Percentiles rank a stretch among this genome's conserved stretches.
These are phyloP conservation scores for Aspergillus brasiliensis DNA, from an alignment of 2,329 filamentous ascomycete genomes.

Conservation along the genomic window DNA sequence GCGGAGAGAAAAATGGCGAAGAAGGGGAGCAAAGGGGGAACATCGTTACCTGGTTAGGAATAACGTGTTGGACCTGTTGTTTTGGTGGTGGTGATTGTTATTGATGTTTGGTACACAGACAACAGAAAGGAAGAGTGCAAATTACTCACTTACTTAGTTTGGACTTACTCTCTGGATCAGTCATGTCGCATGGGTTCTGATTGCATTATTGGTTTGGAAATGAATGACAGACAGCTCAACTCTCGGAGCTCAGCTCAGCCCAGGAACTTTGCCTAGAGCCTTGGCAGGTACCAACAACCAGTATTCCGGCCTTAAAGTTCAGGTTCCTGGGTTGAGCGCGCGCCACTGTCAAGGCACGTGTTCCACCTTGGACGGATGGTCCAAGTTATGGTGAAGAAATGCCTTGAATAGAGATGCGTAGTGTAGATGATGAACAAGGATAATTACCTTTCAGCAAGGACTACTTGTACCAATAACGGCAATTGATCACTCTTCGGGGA, in stretches of 20 bases:
- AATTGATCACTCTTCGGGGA: too few relatives aligned
- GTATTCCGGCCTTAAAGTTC: too few relatives aligned
- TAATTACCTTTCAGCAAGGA: background rate
- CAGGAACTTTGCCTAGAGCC: too few relatives aligned
- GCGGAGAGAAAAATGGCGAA: too few relatives aligned
- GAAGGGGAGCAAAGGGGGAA: background rate
- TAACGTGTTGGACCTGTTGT: background rate
- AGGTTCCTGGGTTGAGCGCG: background rate
- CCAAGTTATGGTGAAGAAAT: background rate
- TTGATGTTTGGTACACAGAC: too few relatives aligned
- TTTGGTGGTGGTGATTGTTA: too few relatives aligned
- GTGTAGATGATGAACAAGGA: background rate
- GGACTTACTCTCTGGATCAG: background rate
- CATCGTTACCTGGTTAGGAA: background rate
- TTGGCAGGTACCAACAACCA: too few relatives aligned
- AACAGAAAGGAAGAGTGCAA: background rate
- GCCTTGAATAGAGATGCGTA: too few relatives aligned
- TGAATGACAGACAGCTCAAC: background rate
- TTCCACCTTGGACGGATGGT: background rate
- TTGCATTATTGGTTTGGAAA: too few relatives aligned
- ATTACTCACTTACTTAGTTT: background rate
- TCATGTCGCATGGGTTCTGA: background rate
- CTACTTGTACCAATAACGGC: too few relatives aligned
- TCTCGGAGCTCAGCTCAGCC: background rate
- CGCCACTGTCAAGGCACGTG: background rate